phyloP scores from a whole-genome alignment of 2,329 filamentous ascomycete species.

The Ophiocordyceps camponoti-saundersi region DNA sequence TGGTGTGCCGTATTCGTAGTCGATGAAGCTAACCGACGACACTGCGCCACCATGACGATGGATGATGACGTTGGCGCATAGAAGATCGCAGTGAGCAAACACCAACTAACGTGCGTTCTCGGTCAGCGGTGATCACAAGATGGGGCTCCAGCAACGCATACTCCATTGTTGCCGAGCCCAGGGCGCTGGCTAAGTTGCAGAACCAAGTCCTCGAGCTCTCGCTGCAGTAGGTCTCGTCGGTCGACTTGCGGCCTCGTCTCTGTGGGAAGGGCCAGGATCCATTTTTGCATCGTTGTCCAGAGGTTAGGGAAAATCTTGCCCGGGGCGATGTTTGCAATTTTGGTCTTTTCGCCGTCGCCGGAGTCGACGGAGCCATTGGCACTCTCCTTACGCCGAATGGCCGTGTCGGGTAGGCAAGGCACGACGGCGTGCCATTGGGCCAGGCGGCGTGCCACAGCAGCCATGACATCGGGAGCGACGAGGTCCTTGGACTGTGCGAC shows the following conservation, averaged over 20 bases:
- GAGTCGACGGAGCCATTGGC: constrained; percentile 20
- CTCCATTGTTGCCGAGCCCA: constrained; percentile 59
- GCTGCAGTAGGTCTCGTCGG: constrained; percentile 52
- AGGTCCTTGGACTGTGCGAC: constrained; percentile 71
- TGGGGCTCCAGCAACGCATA: constrained; percentile 21
- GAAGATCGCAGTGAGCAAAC: constrained; percentile 87
- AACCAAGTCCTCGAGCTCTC: constrained; percentile 56
- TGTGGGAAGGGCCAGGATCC: constrained; percentile 72
- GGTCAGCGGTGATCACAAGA: neutral
- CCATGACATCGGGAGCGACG: constrained; percentile 57
- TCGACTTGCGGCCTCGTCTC: constrained; percentile 50
- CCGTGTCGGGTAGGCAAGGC: constrained; percentile 31
- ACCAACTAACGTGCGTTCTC: constrained; percentile 40
- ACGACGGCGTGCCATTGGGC: constrained; percentile 83
- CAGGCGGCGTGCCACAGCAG: constrained; percentile 65
- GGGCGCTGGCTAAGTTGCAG: constrained; percentile 56
- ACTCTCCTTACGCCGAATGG: constrained; percentile 2
- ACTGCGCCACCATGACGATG: constrained; percentile 24
- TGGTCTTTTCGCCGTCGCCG: constrained; percentile 16
- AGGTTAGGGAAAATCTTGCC: constrained; percentile 67
- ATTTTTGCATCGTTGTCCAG: constrained; percentile 93
- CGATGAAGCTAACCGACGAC: constrained; percentile 57
- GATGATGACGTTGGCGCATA: constrained; percentile 94
- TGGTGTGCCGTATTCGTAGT: constrained; percentile 95
- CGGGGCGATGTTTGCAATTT: constrained; percentile 36